Conservation (phyloP, 2,329 filamentous ascomycete species). For the Trichoderma semiorbis region DNA sequence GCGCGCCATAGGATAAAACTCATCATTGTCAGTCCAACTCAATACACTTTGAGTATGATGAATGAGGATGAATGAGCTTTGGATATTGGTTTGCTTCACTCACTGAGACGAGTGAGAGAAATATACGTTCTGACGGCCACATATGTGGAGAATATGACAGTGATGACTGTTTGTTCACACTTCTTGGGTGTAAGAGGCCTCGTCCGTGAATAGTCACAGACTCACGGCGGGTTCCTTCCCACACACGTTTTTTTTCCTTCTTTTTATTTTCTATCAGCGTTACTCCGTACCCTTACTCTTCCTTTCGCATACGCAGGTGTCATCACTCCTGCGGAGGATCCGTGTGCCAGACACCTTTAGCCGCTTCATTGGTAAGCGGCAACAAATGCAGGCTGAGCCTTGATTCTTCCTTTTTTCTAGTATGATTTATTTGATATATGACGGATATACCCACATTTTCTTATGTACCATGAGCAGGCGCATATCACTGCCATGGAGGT, state of each 20-base stretch:
- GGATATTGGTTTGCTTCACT: background rate
- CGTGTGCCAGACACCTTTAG: constrained; percentile 15
- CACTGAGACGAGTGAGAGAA: background rate
- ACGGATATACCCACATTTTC: constrained; percentile 32
- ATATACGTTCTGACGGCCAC: constrained; percentile 11
- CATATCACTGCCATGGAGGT: background rate
- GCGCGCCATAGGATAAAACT: constrained; percentile 49
- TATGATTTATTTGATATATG: constrained; percentile 23
- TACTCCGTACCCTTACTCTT: background rate
- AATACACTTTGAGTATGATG: background rate
- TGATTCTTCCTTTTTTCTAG: background rate
- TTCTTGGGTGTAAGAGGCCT: background rate
- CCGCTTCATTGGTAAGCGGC: constrained; percentile 3
- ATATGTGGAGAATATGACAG: background rate
- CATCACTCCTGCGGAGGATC: constrained; percentile 19
- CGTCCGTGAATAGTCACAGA: background rate
- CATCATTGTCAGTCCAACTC: background rate
- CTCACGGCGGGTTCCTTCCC: background rate
- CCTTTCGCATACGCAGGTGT: constrained; percentile 18
- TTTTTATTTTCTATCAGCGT: background rate
- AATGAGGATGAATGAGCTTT: background rate
- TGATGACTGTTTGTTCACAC: background rate
- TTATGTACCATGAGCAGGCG: constrained; percentile 19
- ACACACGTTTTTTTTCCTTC: background rate
- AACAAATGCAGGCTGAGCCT: constrained; percentile 14